These are phyloP conservation scores for Hortaea werneckii DNA, from an alignment of 2,329 filamentous ascomycete genomes.

Conservation along the genomic window DNA sequence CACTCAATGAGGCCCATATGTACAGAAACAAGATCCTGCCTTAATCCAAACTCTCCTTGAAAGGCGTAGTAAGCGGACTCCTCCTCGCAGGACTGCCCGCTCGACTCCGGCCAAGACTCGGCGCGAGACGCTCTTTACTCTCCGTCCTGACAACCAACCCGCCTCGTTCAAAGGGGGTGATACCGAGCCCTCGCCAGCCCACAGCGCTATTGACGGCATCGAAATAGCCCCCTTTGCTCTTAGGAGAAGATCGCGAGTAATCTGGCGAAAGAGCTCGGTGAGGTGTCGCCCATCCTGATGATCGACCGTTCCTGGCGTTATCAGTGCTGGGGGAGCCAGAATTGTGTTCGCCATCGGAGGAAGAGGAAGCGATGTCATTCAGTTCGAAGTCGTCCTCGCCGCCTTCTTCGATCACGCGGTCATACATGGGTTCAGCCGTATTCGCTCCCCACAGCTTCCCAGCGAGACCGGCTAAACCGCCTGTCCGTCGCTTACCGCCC, in stretches of 20 bases:
- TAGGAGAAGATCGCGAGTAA: conserved; percentile 16
- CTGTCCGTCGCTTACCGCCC: conserved; percentile 24
- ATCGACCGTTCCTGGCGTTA: conserved; percentile 36
- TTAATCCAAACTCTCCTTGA: conserved; percentile 28
- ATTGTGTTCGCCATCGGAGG: conserved; percentile 33
- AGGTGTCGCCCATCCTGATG: conserved; percentile 60
- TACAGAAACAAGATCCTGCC: not conserved
- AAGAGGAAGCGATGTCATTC: conserved; percentile 48
- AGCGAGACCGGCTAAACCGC: not conserved
- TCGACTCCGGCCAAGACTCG: conserved; percentile 41
- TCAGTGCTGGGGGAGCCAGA: conserved; percentile 10
- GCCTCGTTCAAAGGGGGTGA: conserved; percentile 47
- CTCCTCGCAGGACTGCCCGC: conserved; percentile 40
- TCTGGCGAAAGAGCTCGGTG: conserved; percentile 22
- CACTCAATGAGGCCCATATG: no score
- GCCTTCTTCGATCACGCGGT: conserved; percentile 77
- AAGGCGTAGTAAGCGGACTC: conserved; percentile 26
- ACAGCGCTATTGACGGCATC: conserved; percentile 22
- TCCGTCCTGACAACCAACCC: conserved; percentile 76
- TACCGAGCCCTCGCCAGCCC: conserved; percentile 16
- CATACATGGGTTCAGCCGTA: conserved; percentile 45
- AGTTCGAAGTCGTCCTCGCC: conserved; percentile 69
- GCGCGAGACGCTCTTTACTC: conserved; percentile 66
- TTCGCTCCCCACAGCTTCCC: no score
- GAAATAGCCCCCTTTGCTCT: conserved; percentile 36